Evolutionary conservation across 2,329 filamentous ascomycete species (phyloP), one percentile per base, ranked within the genome.

Genomic region (Microdochium trichocladiopsis): DNA sequence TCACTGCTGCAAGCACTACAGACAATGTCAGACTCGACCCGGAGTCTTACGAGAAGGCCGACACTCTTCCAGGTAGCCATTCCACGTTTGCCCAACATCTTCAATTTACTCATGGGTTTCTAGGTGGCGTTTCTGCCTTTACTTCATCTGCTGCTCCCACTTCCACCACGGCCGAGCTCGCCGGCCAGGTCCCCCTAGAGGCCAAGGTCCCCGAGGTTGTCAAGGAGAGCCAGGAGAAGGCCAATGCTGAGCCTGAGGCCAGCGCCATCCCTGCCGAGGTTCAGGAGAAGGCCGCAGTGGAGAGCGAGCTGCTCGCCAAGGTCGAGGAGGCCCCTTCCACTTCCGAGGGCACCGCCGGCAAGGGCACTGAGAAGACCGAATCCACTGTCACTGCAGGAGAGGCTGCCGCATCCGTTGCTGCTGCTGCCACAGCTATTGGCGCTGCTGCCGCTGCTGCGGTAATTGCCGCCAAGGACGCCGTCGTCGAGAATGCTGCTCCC

Each of bases 31-130:
- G 85, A 63, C 80, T 89, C 21, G 92, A 96, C 67, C 80, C 90
- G 68, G 88, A 84, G 60, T 93, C 90, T 1, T 97, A 96, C 69
- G 87, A 95, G 68, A 88, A 88, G 69, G 84, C 85, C 57, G 87
- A 87, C 63, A 79, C 84, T 53, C 69, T 84, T 43, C 76, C 78
- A 50, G 79, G 78, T 58, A 61, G 50, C 41, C 18, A 45, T 4
- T 45, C 41, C 41, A 22, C 41, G 6, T 45, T 22, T 23, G 21
- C 41, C n/a, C 41, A 45, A 18, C 41, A 45, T 45, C 41, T 28
- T 51, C 25, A 53, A 41, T 25, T 16, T 50, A 37, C 60, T 50
- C 59, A 50, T 49, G 22, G 47, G 49, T 48, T 22, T 52, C 12
- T 21, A 66, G 63, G 61, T 28, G 63, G 54, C 10, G 45, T 51